Evolutionary conservation across 768 basidiomycete species (phyloP).

Genomic region (Botryobasidium botryosum): DNA sequence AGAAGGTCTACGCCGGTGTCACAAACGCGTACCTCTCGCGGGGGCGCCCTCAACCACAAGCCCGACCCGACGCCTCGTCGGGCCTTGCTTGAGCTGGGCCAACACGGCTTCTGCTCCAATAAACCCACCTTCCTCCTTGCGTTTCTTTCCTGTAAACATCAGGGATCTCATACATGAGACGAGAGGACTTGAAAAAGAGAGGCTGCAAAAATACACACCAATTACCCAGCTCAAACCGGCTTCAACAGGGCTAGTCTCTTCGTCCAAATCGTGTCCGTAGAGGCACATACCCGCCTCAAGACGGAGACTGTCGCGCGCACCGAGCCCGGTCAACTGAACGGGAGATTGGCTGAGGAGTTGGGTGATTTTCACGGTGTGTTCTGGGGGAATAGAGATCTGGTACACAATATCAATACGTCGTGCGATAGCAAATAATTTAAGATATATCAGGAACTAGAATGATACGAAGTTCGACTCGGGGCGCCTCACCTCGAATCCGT

Average conservation of each 20-base stretch:
- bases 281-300: slow-evolving; percentile 95
- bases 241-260: slow-evolving; percentile 72
- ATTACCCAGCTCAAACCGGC: slow-evolving; percentile 90
- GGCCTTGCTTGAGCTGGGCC: slow-evolving; percentile 64
- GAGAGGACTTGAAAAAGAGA: not conserved
- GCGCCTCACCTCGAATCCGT: slow-evolving; percentile 78
- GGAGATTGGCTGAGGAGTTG: slow-evolving; percentile 38
- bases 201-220: slow-evolving; percentile 30
- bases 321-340: slow-evolving; percentile 77
- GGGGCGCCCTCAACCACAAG: slow-evolving; percentile 70
- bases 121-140: slow-evolving; percentile 45
- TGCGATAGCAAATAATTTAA: not conserved
- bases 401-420: not conserved
- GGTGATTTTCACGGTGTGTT: slow-evolving; percentile 54
- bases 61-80: slow-evolving; percentile 62
- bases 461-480: not conserved
- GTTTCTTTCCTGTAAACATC: slow-evolving; percentile 49
- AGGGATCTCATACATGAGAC: not conserved
- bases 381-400: slow-evolving; percentile 79
- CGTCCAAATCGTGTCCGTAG: slow-evolving; percentile 88
- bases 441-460: no score
- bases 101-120: slow-evolving; percentile 63
- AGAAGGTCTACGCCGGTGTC: no score
- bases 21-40: slow-evolving; percentile 46
- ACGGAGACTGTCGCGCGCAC: slow-evolving; percentile 83